Evolutionary conservation across 306 rosid species (phyloP).

Genomic region (apple (Malus domestica)): DNA sequence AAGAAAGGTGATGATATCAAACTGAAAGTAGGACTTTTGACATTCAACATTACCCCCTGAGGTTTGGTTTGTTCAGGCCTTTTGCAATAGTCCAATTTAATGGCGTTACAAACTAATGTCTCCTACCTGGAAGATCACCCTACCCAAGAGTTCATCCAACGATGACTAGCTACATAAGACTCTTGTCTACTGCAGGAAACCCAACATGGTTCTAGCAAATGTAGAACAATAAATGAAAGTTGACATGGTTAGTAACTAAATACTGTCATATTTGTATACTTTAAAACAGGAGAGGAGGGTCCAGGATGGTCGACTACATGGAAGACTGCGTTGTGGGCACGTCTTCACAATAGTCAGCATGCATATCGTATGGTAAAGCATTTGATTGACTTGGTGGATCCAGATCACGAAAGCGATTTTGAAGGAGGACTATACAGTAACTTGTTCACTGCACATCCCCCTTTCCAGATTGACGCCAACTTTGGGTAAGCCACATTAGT

Average conservation of each 20-base stretch:
- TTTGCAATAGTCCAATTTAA: background rate
- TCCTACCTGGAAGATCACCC: background rate
- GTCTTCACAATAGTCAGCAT: slow-evolving; percentile 75
- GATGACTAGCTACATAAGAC: background rate
- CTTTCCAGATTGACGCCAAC: slow-evolving; percentile 96
- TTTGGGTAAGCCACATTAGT: slow-evolving; percentile 55
- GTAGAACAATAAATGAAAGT: background rate
- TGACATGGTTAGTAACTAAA: background rate
- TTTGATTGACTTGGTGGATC: slow-evolving; percentile 74
- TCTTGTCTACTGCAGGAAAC: background rate
- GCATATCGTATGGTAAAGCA: slow-evolving; percentile 87
- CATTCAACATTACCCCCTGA: background rate
- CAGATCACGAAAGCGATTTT: slow-evolving; percentile 54
- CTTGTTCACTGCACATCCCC: slow-evolving; percentile 85
- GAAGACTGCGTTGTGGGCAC: slow-evolving; percentile 83
- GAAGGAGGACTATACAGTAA: slow-evolving; percentile 96
- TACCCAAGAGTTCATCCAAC: background rate
- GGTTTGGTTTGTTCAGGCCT: background rate
- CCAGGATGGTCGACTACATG: slow-evolving; percentile 99
- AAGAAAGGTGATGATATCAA: background rate
- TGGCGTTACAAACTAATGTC: background rate
- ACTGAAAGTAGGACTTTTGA: background rate
- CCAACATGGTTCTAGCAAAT: background rate
- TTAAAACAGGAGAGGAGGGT: slow-evolving; percentile 75
- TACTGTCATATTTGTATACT: background rate